Evolutionary conservation across 345 rosid species (phyloP), one percentile per base, ranked within the genome.

Genomic region (Heritiera littoralis): DNA sequence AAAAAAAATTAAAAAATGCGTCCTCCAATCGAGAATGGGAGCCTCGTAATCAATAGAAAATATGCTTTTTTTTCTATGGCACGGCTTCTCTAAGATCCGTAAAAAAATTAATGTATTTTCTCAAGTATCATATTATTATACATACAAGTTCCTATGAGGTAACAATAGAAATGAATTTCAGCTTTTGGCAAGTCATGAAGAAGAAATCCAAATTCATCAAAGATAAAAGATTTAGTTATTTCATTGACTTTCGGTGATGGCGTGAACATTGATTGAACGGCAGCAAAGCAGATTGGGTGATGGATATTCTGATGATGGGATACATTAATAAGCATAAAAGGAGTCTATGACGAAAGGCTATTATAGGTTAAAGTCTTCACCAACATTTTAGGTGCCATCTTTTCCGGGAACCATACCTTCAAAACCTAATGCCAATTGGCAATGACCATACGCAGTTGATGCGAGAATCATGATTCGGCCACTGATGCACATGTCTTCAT

Each of bases 401-500:
- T 66, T 66, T 66, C 51, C 46, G 4, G 11, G 13, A 2, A n/a
- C 17, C 52, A 10, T 18, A 13, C 74, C 56, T 13, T 6, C 6
- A 14, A 48, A 23, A 48, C 74, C 73, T 55, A 69, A n/a, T 20
- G 14, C 54, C 54, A 46, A 46, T 13, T 48, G 58, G 13, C 70
- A 70, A 66, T 40, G 0, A 9, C 5, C 38, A 35, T 35, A 35
- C 23, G 28, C 12, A 48, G 40, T 48, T 23, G 20, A 70, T 23
- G 73, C 23, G 55, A 5, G 32, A 41, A 67, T 8, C 72, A n/a
- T 68, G 17, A 68, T 45, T 15, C 35, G 45, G 11, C 54, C 54
- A 67, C 72, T 9, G 4, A 69, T 23, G 74, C 58, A 69, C 74
- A 45, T 69, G 74, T 13, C 58, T 49, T 28, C 63, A 58, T n/a